These are phyloP conservation scores for Chaetomium strumarium DNA, from an alignment of 2,329 filamentous ascomycete genomes.

Conservation along the genomic window DNA sequence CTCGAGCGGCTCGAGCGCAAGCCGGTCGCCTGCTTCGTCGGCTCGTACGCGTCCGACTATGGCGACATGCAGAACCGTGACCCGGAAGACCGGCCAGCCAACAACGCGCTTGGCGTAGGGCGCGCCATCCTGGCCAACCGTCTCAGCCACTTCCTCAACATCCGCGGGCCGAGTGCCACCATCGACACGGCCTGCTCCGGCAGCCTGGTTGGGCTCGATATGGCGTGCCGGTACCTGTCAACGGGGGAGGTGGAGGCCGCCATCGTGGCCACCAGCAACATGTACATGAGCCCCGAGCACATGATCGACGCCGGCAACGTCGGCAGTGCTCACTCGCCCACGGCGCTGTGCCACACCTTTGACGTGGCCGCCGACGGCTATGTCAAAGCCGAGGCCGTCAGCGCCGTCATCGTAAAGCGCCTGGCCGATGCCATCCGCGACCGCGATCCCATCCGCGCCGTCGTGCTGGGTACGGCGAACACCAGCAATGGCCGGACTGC, in stretches of 20 bases:
- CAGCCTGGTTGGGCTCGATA: slow-evolving; percentile 25
- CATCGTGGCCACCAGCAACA: slow-evolving; percentile 18
- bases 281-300: slow-evolving; percentile 31
- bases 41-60: slow-evolving; percentile 18
- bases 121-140: slow-evolving; percentile 31
- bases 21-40: not conserved
- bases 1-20: slow-evolving; percentile 23
- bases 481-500: slow-evolving; percentile 36
- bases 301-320: slow-evolving; percentile 19
- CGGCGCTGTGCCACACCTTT: slow-evolving; percentile 26
- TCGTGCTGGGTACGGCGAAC: slow-evolving; percentile 24
- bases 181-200: slow-evolving; percentile 29
- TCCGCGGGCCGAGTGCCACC: slow-evolving; percentile 25
- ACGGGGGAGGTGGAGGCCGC: slow-evolving; percentile 24
- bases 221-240: slow-evolving; percentile 28
- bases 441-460: slow-evolving; percentile 24
- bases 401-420: slow-evolving; percentile 12
- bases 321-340: slow-evolving; percentile 4
- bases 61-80: slow-evolving; percentile 11
- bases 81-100: slow-evolving; percentile 20
- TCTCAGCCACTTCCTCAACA: slow-evolving; percentile 31
- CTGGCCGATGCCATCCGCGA: slow-evolving; percentile 26
- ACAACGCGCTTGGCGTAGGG: slow-evolving; percentile 26
- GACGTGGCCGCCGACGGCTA: slow-evolving; percentile 27
- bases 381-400: slow-evolving; percentile 12